Evolutionary conservation across 208 protist genomes (phyloP).

Genomic region (Trypanosoma rangeli): DNA sequence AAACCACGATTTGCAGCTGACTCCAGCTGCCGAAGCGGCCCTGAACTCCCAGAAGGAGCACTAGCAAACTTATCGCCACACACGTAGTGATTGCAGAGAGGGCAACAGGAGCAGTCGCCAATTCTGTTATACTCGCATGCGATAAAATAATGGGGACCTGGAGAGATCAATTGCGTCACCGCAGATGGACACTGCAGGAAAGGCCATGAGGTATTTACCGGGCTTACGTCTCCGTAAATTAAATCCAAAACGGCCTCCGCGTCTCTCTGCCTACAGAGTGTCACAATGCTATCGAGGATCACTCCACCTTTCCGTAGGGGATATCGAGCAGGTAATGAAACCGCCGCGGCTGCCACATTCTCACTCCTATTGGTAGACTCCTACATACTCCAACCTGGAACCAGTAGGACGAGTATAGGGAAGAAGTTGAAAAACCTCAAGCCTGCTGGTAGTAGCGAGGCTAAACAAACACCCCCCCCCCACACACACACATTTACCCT

Average conservation of each 20-base stretch:
- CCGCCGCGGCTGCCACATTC: conserved; percentile 16
- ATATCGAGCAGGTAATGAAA: conserved; percentile 9
- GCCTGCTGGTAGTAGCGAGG: background rate
- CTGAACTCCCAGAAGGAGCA: background rate
- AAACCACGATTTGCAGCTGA: conserved; percentile 13
- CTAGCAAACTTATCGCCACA: background rate
- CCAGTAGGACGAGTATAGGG: background rate
- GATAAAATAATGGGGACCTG: conserved; percentile 11
- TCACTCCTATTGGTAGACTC: background rate
- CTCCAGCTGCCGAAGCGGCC: conserved; percentile 14
- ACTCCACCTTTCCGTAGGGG: conserved; percentile 11
- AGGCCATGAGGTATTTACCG: conserved; percentile 12
- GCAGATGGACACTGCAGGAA: conserved; percentile 7
- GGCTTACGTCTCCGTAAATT: conserved; percentile 3
- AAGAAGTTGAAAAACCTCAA: conserved; percentile 6
- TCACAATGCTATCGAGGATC: conserved; percentile 7
- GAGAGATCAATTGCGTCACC: background rate
- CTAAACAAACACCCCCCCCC: background rate
- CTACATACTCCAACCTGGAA: background rate
- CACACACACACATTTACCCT: no score
- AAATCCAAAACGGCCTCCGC: conserved; percentile 9
- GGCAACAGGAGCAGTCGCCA: conserved; percentile 11
- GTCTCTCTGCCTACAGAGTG: conserved; percentile 8
- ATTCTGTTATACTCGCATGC: conserved; percentile 20
- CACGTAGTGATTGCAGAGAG: conserved; percentile 23